Conservation (phyloP, 2,329 filamentous ascomycete genomes). For the Trichoderma brevicompactum region DNA sequence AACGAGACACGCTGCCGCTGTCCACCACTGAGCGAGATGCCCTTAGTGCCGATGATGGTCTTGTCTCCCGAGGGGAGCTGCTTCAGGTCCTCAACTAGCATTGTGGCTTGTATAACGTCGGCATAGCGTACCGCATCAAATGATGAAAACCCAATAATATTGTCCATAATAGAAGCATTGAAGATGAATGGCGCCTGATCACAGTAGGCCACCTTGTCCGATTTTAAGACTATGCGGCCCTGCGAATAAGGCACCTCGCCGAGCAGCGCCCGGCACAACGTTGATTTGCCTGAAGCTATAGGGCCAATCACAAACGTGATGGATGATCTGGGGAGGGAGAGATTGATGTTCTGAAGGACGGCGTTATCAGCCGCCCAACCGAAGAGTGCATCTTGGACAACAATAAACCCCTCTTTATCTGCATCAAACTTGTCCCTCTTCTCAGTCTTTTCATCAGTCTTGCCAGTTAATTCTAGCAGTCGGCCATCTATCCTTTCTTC, state of each 20-base stretch:
- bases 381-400: too few species aligned
- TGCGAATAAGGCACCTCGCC: neutral
- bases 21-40: constrained; percentile 45
- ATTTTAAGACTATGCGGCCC: constrained; percentile 30
- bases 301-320: too few species aligned
- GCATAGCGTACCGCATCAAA: neutral
- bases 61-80: constrained; percentile 38
- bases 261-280: neutral
- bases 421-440: too few species aligned
- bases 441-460: too few species aligned
- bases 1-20: constrained; percentile 45
- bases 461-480: too few species aligned
- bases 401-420: too few species aligned
- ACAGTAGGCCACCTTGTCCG: constrained; percentile 18
- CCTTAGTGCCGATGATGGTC: constrained; percentile 42
- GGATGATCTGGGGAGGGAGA: too few species aligned
- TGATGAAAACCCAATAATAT: neutral
- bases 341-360: too few species aligned
- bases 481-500: too few species aligned
- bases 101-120: neutral
- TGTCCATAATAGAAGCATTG: neutral
- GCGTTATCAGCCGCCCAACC: too few species aligned
- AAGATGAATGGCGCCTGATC: neutral
- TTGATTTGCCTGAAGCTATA: too few species aligned
- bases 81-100: constrained; percentile 35